A percentile compares a stretch with the other conserved stretches of the same genome.
These are phyloP conservation scores for Blumeria graminis DNA, from an alignment of 2,329 filamentous ascomycete species.

Conservation along the genomic window DNA sequence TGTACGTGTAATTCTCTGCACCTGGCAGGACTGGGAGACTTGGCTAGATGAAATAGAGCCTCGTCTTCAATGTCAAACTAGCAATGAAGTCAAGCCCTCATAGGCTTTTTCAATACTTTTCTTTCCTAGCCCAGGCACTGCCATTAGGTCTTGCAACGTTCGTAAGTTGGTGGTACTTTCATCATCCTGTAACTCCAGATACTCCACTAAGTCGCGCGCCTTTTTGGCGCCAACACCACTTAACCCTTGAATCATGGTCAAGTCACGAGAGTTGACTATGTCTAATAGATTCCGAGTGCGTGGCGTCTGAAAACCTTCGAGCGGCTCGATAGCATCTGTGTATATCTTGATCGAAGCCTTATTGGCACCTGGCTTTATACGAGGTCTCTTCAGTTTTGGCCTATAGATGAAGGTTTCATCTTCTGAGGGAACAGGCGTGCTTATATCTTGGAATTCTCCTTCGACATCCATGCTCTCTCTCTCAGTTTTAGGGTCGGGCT, in stretches of 20 bases:
- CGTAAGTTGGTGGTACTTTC: slow-evolving; percentile 21
- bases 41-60: no score
- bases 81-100: slow-evolving; percentile 13
- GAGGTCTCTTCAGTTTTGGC: slow-evolving; percentile 12
- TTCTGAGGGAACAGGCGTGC: neutral
- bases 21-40: no score
- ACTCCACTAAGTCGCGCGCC: slow-evolving; percentile 34
- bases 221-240: slow-evolving; percentile 52
- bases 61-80: neutral
- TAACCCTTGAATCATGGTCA: slow-evolving; percentile 37
- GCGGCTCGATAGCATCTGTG: slow-evolving; percentile 18
- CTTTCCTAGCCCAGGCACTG: slow-evolving; percentile 31
- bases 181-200: slow-evolving; percentile 22
- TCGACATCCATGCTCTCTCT: neutral
- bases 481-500: neutral
- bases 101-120: slow-evolving; percentile 29
- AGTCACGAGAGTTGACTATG: slow-evolving; percentile 24
- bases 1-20: no score
- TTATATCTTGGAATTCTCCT: neutral
- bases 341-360: slow-evolving; percentile 9
- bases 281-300: slow-evolving; percentile 24
- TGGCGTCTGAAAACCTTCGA: slow-evolving; percentile 15
- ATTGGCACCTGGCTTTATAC: slow-evolving; percentile 15
- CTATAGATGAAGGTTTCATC: slow-evolving; percentile 13
- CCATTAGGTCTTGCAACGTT: slow-evolving; percentile 25